Conservation (phyloP, 1,284 basidiomycete species). For the Neolentinus lepideus region DNA sequence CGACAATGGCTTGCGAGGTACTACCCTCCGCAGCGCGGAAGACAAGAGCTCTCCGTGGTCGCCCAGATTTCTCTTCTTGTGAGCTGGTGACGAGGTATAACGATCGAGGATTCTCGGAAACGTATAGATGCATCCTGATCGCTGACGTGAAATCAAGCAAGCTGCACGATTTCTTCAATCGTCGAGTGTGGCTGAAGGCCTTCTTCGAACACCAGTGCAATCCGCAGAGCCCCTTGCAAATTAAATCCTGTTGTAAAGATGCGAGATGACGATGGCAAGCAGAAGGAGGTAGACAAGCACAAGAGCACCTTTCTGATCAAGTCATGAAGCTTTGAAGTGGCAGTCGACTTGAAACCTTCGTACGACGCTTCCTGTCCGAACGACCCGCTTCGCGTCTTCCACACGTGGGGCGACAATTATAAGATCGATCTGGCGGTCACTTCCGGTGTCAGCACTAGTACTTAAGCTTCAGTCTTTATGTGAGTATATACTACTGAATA, state of each 20-base stretch:
- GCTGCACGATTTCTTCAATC: neutral
- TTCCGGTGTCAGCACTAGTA: too few species aligned
- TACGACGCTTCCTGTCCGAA: too few species aligned
- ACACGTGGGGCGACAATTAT: too few species aligned
- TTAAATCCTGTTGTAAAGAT: too few species aligned
- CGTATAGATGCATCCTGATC: conserved; percentile 56
- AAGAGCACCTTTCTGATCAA: neutral
- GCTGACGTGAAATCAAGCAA: neutral
- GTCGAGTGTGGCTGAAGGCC: neutral
- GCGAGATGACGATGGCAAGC: too few species aligned
- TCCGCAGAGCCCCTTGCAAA: neutral
- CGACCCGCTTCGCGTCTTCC: too few species aligned
- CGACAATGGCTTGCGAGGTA: conserved; percentile 67
- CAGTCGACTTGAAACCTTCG: too few species aligned
- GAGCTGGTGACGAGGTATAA: conserved; percentile 67
- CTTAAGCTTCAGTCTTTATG: too few species aligned
- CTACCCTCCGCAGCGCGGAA: conserved; percentile 59
- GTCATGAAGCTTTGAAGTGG: too few species aligned
- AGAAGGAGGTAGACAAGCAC: neutral
- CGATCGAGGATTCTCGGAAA: conserved; percentile 55
- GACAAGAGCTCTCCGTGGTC: conserved; percentile 55
- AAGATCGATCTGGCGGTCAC: too few species aligned
- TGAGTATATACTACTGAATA: too few species aligned
- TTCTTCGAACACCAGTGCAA: neutral
- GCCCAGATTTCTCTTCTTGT: conserved; percentile 53